phyloP scores from a whole-genome alignment of 176 grass and related monocot species.

The Echinochloa phyllopogon region DNA sequence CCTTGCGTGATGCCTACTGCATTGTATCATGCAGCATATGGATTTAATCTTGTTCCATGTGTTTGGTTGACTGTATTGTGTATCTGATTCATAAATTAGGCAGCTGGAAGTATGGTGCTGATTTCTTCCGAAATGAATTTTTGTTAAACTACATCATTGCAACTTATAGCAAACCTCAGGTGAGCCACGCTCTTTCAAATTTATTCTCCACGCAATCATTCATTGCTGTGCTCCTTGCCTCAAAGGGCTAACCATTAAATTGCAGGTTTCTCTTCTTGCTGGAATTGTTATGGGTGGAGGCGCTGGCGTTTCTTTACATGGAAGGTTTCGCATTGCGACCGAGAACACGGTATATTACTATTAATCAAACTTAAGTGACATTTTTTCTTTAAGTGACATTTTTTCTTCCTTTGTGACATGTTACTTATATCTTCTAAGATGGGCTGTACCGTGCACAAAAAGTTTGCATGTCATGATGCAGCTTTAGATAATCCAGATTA shows the following conservation, averaged over 20 bases:
- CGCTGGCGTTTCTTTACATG: constrained; percentile 93
- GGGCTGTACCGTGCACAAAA: not conserved
- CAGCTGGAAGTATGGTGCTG: constrained; percentile 77
- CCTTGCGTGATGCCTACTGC: constrained; percentile 12
- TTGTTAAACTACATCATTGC: constrained; percentile 89
- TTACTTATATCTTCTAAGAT: constrained; percentile 1
- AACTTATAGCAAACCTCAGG: constrained; percentile 90
- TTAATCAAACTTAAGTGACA: not conserved
- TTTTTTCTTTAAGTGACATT: not conserved
- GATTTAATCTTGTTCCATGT: constrained; percentile 19
- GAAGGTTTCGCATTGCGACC: constrained; percentile 84
- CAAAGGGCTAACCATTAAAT: constrained; percentile 23
- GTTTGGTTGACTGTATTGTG: constrained; percentile 23
- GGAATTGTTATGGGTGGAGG: constrained; percentile 94
- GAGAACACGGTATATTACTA: constrained; percentile 80
- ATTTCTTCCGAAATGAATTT: constrained; percentile 83
- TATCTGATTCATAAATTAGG: constrained; percentile 53
- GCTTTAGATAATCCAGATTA: not conserved
- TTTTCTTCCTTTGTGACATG: not conserved
- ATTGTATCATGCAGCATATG: constrained; percentile 18
- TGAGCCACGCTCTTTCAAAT: constrained; percentile 44
- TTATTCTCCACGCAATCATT: constrained; percentile 33
- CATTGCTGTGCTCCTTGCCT: not conserved
- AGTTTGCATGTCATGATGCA: constrained; percentile 18
- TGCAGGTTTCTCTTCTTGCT: constrained; percentile 89